Conservation (phyloP, 1,284 basidiomycete species). For the Cutaneotrichosporon cutaneum region DNA sequence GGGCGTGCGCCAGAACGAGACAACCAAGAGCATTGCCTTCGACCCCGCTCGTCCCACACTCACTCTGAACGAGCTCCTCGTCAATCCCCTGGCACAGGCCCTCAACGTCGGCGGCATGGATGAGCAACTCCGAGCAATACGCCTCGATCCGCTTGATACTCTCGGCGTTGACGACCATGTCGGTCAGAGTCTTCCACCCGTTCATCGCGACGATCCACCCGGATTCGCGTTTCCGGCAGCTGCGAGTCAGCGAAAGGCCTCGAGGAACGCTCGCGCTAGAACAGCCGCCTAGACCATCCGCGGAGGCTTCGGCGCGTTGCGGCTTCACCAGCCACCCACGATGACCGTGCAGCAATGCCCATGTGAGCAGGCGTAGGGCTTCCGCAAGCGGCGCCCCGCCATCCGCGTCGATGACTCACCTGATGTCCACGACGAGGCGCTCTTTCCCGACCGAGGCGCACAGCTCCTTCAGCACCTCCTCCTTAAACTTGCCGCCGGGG, state of each 20-base stretch:
- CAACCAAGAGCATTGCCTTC: not conserved
- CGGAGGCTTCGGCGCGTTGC: not conserved
- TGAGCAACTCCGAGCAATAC: conserved; percentile 78
- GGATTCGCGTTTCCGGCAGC: conserved; percentile 74
- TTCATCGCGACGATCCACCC: conserved; percentile 98
- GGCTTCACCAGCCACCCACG: no score
- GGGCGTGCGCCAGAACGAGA: not conserved
- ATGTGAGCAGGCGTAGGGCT: not conserved
- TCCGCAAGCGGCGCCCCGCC: not conserved
- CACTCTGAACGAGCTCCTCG: conserved; percentile 78
- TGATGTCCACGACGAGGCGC: conserved; percentile 90
- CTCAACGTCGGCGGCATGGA: conserved; percentile 98
- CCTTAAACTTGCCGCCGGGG: conserved; percentile 73
- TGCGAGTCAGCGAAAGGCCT: conserved; percentile 43
- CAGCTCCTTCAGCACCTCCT: conserved; percentile 67
- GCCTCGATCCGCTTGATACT: conserved; percentile 41
- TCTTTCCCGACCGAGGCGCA: conserved; percentile 74
- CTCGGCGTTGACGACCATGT: conserved; percentile 74
- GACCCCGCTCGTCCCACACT: conserved; percentile 38
- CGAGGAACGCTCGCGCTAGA: not conserved
- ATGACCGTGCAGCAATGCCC: not conserved
- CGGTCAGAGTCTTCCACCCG: conserved; percentile 95
- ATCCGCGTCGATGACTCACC: conserved; percentile 56
- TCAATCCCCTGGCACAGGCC: conserved; percentile 97
- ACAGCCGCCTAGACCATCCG: not conserved